Evolutionary conservation across 2,329 filamentous ascomycete genomes (phyloP).

Genomic region (Cordyceps farinosa): DNA sequence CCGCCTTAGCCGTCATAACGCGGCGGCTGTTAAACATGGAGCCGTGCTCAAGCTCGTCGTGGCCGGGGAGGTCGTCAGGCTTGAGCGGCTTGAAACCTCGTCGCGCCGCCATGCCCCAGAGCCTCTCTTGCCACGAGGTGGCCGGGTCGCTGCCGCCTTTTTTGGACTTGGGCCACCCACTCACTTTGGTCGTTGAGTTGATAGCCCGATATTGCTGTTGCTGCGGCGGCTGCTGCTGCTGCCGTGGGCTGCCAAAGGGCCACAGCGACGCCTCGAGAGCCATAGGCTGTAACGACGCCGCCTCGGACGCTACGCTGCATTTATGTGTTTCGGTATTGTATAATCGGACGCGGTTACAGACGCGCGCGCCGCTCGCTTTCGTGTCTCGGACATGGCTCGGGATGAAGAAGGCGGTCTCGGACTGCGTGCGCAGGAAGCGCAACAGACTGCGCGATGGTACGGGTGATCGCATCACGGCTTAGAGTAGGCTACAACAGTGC

Average conservation of each 20-base stretch:
- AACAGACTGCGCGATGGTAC: conserved; percentile 58
- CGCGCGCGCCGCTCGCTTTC: not conserved
- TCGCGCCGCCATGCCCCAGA: conserved; percentile 42
- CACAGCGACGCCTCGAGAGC: conserved; percentile 31
- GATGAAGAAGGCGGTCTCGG: conserved; percentile 48
- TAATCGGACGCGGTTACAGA: not conserved
- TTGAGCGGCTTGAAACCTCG: conserved; percentile 43
- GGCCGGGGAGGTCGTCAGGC: conserved; percentile 55
- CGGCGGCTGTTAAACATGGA: conserved; percentile 66
- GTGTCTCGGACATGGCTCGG: not conserved
- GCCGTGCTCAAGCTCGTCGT: conserved; percentile 11
- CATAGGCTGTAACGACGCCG: not conserved
- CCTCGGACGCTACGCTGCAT: conserved; percentile 7
- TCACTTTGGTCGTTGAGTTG: not conserved
- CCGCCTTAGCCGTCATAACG: conserved; percentile 68
- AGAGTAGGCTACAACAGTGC: not conserved
- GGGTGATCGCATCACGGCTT: conserved; percentile 35
- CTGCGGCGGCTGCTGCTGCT: conserved; percentile 17
- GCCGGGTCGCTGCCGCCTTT: conserved; percentile 20
- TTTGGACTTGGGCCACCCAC: not conserved
- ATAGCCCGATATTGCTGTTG: conserved; percentile 27
- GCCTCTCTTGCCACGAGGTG: conserved; percentile 45
- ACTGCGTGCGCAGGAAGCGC: conserved; percentile 69
- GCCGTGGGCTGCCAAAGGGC: conserved; percentile 22
- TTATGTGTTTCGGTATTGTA: conserved; percentile 1